Evolutionary conservation across 176 grass and related monocot genomes (phyloP).

Genomic region (Poa annua): DNA sequence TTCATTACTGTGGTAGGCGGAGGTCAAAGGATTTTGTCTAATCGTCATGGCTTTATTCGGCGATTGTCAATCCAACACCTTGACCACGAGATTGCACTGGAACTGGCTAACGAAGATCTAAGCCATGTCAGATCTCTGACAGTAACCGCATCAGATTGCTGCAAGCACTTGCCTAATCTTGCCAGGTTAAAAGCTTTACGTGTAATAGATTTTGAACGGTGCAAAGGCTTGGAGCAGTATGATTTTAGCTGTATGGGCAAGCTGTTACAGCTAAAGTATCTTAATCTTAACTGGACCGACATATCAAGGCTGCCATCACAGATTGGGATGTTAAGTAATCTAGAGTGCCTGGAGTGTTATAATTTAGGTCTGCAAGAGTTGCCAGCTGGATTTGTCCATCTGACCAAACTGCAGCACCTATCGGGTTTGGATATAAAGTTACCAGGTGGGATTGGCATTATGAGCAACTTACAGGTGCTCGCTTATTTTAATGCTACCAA

Average conservation of each 20-base stretch:
- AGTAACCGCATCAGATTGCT: too few relatives aligned
- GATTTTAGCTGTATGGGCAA: neutral
- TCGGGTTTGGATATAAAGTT: neutral
- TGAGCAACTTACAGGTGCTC: neutral
- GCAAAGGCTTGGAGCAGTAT: neutral
- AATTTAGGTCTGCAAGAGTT: neutral
- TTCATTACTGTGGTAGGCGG: conserved; percentile 12
- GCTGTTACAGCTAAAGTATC: neutral
- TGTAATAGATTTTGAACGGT: neutral
- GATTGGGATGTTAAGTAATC: neutral
- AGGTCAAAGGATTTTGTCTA: neutral
- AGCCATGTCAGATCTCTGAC: too few relatives aligned
- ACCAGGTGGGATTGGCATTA: neutral
- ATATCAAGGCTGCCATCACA: neutral
- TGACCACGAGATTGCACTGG: neutral
- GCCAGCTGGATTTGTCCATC: too few relatives aligned
- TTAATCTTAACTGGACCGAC: neutral
- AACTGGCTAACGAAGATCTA: too few relatives aligned
- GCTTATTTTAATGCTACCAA: neutral
- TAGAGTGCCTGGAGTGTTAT: neutral
- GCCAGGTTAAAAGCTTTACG: too few relatives aligned
- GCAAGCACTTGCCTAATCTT: too few relatives aligned
- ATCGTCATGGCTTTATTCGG: neutral
- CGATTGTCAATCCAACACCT: neutral
- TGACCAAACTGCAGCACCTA: too few relatives aligned